Evolutionary conservation across 2,329 filamentous ascomycete species (phyloP), one percentile per base, ranked within the genome.

Genomic region (Sphaceloma murrayae): DNA sequence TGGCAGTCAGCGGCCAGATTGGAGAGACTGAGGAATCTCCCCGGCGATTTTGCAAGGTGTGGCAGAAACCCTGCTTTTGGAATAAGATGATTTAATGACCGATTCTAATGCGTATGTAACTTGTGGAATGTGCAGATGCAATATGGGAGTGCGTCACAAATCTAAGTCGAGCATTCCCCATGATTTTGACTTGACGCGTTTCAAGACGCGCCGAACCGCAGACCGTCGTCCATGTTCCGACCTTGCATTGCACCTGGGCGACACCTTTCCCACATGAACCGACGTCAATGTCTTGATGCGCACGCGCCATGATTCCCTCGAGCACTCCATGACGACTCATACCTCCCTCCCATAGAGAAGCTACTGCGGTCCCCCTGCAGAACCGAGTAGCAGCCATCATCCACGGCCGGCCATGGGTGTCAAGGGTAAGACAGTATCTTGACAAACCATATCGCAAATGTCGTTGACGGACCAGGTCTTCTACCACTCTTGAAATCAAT

Each of bases 401-500:
- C n/a, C n/a, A n/a, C n/a, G n/a, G 36, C 16, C 17, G 44, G 26
- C 43, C 50, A 59, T 60, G 63, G 63, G 63, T 52, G 63, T 62
- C 49, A 60, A 58, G 57, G 59, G 58, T 60, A 52, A 19, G 14
- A 27, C 16, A 7, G 17, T 17, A 9, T 18, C 11, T 16, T 40
- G 24, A 22, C 10, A 19, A 19, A 30, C 30, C n/a, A n/a, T n/a
- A n/a, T n/a, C n/a, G 36, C 30, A 26, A 40, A 30, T 30, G 16
- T 30, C 7, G 32, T 32, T 45, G 13, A 45, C 19, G 13, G 16
- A 5, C n/a, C 49, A 88, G 89, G 91, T 33, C 77, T 98, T 44
- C 74, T 96, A 24, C 86, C 86, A 27, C 73, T 96, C 48, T 78
- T 98, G 49, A 96, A 96, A 66, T 96, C 91, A 34, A 96, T 98